A percentile compares a stretch with the other conserved stretches of the same genome.
phyloP scores from a whole-genome alignment of 306 rosid genomes.

The Quillaja saponaria region DNA sequence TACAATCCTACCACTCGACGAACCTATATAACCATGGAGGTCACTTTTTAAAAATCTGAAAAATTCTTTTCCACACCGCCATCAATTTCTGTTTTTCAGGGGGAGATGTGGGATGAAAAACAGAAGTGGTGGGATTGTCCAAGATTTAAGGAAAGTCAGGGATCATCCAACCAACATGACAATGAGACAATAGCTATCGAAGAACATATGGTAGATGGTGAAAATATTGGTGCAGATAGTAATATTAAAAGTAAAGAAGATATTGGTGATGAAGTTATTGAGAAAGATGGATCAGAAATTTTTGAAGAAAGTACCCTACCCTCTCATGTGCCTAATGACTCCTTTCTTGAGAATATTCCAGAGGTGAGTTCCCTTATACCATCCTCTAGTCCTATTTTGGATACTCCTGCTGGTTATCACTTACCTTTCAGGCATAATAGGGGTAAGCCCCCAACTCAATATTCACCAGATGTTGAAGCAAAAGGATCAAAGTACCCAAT shows the following conservation, averaged over 20 bases:
- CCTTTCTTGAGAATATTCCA: background rate
- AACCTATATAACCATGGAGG: background rate
- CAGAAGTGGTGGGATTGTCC: constrained; percentile 2
- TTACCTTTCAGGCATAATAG: background rate
- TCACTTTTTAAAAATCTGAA: background rate
- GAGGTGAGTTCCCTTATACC: background rate
- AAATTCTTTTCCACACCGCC: background rate
- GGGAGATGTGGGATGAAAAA: constrained; percentile 16
- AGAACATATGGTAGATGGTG: too few species aligned
- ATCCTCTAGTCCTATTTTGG: background rate
- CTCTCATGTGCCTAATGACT: background rate
- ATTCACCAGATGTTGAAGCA: background rate
- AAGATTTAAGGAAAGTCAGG: too few species aligned
- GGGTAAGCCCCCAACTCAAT: constrained; percentile 1
- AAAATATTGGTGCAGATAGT: too few species aligned
- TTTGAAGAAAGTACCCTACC: background rate
- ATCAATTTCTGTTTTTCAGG: constrained; percentile 22
- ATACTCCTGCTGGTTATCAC: background rate
- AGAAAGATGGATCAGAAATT: background rate
- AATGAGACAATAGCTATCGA: too few species aligned
- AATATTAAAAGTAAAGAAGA: too few species aligned
- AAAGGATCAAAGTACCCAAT: constrained; percentile 13
- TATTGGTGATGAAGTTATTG: too few species aligned
- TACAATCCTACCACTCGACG: background rate
- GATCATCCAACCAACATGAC: too few species aligned